A percentile compares a stretch with the other conserved stretches of the same genome.
These are phyloP conservation scores for Cladophialophora bantiana DNA, from an alignment of 2,329 filamentous ascomycete genomes.

Conservation along the genomic window DNA sequence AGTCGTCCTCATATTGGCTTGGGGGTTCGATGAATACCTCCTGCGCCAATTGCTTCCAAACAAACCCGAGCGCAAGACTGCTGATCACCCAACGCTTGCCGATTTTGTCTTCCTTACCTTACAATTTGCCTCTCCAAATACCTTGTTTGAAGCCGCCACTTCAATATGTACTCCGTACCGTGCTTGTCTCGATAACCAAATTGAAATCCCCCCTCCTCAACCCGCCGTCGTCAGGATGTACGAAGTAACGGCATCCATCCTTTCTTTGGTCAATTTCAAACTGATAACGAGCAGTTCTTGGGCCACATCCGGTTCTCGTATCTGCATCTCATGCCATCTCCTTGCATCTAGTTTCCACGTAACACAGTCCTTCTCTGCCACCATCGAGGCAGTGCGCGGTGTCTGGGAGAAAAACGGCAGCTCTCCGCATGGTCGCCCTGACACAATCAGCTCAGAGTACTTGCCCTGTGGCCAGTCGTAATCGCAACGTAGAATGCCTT, in stretches of 20 bases:
- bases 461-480: constrained; percentile 89
- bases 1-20: background rate
- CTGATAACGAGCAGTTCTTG: constrained; percentile 83
- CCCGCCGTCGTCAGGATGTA: constrained; percentile 48
- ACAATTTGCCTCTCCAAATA: background rate
- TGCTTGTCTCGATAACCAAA: background rate
- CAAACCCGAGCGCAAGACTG: background rate
- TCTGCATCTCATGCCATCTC: constrained; percentile 75
- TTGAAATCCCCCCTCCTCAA: constrained; percentile 2
- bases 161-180: background rate
- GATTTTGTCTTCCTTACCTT: background rate
- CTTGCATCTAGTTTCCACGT: constrained; percentile 80
- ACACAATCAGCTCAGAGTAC: constrained; percentile 89
- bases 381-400: constrained; percentile 81
- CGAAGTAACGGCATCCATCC: constrained; percentile 76
- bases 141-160: background rate
- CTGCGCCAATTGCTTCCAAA: background rate
- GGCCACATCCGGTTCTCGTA: constrained; percentile 76
- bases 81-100: background rate
- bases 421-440: constrained; percentile 94
- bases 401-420: constrained; percentile 96
- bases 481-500: constrained; percentile 85
- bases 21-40: background rate
- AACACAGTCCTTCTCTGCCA: constrained; percentile 80
- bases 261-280: constrained; percentile 92